Evolutionary conservation across 1,139 yeast genomes (phyloP), one percentile per base, ranked within the genome.

Genomic region (Suhomyces terraborum): DNA sequence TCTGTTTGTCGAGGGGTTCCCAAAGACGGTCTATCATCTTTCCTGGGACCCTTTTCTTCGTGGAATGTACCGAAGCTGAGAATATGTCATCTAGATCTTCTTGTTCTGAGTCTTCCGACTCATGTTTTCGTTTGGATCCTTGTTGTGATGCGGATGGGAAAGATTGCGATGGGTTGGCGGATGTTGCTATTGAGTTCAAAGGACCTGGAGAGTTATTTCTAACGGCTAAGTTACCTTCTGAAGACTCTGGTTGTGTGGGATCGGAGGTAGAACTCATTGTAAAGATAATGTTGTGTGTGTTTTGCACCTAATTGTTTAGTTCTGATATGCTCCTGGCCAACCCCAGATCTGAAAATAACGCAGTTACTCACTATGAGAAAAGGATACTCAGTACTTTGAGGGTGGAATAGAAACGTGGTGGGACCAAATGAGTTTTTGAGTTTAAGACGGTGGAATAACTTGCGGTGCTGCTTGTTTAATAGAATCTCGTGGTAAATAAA

Each of bases 21-120:
- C 76, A 71, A 20, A 61, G 55, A 37, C 55, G 55, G 13, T 69
- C 71, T 7, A 69, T 66, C 9, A 64, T 35, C 24, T 56, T 63
- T 2, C 64, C 66, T 2, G 70, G 51, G 1, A 68, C 55, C 27
- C 59, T 48, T 36, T 52, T 56, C 25, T 44, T 52, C 16, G 52
- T 49, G 2, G 49, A 53, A 14, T 51, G 58, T n/a, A 42, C 43
- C 7, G 24, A 19, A 1, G 32, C 32, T 9, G 21, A 7, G 14
- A 30, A 9, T 2, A 19, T 14, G 13, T 31, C 39, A 16, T 30
- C 16, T n/a, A 36, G 35, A 25, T 30, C 36, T 2, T 33, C 36
- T 9, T 35, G 33, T 8, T 26, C 38, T 10, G 29, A 29, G 1
- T 35, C 36, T 8, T 26, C 38, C 9, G 29, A 29, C 1, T 31